Evolutionary conservation across 257 asterid genomes (phyloP).

Genomic region (Forsythia viridissima): DNA sequence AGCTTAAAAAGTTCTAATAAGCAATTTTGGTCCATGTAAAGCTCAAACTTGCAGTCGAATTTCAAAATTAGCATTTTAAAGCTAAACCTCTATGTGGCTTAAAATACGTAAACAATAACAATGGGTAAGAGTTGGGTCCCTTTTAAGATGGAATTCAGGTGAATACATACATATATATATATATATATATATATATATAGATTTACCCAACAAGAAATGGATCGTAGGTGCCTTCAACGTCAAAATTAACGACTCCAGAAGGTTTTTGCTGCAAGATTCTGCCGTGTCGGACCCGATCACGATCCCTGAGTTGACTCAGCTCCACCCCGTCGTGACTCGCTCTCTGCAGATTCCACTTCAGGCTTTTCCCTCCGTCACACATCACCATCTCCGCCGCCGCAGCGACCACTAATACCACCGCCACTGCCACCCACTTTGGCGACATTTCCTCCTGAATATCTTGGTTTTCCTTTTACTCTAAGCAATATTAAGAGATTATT

Average conservation of each 20-base stretch:
- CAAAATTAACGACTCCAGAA: constrained; percentile 71
- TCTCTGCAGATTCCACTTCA: constrained; percentile 64
- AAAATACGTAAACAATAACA: not conserved
- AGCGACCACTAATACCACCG: constrained; percentile 29
- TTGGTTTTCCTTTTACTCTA: not conserved
- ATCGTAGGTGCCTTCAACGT: constrained; percentile 86
- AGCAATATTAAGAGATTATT: not conserved
- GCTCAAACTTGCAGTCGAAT: not conserved
- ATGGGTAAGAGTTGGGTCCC: not conserved
- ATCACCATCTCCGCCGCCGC: constrained; percentile 33
- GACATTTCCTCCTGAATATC: not conserved
- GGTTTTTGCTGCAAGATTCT: constrained; percentile 69
- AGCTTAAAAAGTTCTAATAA: too few species aligned
- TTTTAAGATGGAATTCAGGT: not conserved
- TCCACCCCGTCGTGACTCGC: constrained; percentile 65
- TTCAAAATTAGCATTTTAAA: not conserved
- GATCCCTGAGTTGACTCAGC: constrained; percentile 66
- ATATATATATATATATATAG: not conserved
- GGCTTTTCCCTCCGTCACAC: constrained; percentile 37
- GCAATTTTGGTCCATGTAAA: not conserved
- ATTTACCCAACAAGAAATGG: constrained; percentile 87
- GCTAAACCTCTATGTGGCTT: not conserved
- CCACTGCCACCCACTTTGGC: constrained; percentile 34
- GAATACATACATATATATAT: not conserved
- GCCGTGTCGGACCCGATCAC: constrained; percentile 73